Percentiles rank a stretch among this genome's conserved stretches.
phyloP scores from a whole-genome alignment of 2,329 filamentous ascomycete species.

The Phialophora macrospora region DNA sequence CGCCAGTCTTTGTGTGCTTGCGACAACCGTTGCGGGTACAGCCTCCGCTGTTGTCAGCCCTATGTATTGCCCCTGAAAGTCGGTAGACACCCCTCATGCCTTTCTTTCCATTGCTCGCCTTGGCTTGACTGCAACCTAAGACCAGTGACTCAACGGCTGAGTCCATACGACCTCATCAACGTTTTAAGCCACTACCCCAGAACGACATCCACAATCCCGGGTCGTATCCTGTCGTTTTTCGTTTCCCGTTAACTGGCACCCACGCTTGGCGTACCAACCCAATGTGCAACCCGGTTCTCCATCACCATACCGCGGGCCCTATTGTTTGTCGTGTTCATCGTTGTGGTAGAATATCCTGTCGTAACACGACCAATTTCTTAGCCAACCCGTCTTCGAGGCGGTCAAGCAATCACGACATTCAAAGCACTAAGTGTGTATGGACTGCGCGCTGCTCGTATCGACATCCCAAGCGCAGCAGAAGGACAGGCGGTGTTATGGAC shows the following conservation, averaged over 20 bases:
- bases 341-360: background rate
- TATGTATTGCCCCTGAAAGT: background rate
- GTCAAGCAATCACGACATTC: background rate
- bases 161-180: background rate
- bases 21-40: constrained; percentile 3
- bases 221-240: background rate
- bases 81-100: too few species aligned
- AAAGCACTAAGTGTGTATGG: background rate
- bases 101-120: background rate
- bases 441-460: background rate
- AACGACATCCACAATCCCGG: background rate
- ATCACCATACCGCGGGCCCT: background rate
- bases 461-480: background rate
- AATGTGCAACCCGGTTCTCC: background rate
- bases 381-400: background rate
- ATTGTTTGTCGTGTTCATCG: background rate
- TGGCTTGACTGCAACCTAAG: background rate
- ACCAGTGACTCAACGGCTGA: background rate
- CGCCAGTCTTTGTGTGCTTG: background rate
- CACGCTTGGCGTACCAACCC: background rate
- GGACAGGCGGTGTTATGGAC: background rate
- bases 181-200: background rate
- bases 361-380: background rate
- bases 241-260: background rate
- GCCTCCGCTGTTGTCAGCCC: constrained; percentile 14